These are phyloP conservation scores for Pythium grandisporangium DNA, from an alignment of 352 stramenopile species.

Conservation along the genomic window DNA sequence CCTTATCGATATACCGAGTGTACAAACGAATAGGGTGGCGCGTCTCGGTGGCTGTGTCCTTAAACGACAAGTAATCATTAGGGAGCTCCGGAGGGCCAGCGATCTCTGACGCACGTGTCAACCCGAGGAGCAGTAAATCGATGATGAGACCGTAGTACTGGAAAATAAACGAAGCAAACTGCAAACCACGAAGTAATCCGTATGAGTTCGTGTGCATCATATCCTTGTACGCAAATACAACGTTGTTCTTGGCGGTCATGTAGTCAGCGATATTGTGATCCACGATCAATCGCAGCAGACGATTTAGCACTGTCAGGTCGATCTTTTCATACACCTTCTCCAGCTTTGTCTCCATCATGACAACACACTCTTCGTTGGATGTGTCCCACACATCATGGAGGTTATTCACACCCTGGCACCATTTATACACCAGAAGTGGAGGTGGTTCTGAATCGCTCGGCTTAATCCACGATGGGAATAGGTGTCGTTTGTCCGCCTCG, in stretches of 20 bases:
- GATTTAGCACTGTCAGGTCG: conserved; percentile 98
- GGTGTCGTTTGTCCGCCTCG: conserved; percentile 98
- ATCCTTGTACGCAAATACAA: conserved; percentile 98
- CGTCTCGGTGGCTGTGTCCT: conserved; percentile 96
- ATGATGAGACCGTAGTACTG: conserved; percentile 99
- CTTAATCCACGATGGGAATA: conserved; percentile 99
- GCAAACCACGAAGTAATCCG: conserved; percentile 96
- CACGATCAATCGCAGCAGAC: conserved; percentile 97
- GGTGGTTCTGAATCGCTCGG: conserved; percentile 98
- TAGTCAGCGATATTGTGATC: conserved; percentile 99
- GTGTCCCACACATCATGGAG: conserved; percentile 98
- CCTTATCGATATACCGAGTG: conserved; percentile 98
- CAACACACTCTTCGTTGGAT: conserved; percentile 96
- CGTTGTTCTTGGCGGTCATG: conserved; percentile 99
- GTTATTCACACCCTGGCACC: conserved; percentile 99
- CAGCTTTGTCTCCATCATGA: conserved; percentile 98
- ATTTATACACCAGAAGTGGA: conserved; percentile 99
- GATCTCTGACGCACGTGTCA: conserved; percentile 98
- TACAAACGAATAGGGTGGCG: conserved; percentile 99
- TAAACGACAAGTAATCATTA: conserved; percentile 99
- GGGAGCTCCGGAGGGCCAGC: conserved; percentile 95
- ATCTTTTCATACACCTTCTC: conserved; percentile 99
- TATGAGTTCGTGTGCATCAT: conserved; percentile 99
- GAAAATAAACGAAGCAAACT: conserved; percentile 97
- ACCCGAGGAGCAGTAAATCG: conserved; percentile 95